Base-by-base conservation (phyloP, 768 basidiomycete genomes). In the Xerocomus spinulosus region DNA sequence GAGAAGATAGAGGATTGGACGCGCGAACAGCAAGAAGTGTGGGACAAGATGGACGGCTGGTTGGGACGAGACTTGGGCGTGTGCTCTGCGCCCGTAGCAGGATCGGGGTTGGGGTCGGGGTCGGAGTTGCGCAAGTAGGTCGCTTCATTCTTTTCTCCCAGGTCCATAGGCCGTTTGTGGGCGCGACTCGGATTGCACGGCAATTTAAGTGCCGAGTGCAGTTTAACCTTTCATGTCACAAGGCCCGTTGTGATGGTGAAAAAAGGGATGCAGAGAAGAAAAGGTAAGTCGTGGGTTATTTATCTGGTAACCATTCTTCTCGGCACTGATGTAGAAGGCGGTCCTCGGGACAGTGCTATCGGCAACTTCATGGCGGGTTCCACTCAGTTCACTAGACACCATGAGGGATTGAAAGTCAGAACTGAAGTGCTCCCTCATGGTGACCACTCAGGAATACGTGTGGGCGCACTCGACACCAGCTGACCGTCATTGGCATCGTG, bases 1-100 rank as follows among this genome's bases (percentile, higher is more conserved):
- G 79, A 79, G 47, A 87, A 86, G 67, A 64, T 68, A 44, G 73
- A 71, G 42, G 87, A 87, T 57, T 89, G 85, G 85, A 72, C 73
- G 10, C 70, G 68, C 15, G 82, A 84, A 61, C 81, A 84, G 59
- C 60, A 67, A 40, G 66, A 56, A 6, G 66, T 87, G 12, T 89
- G 87, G 87, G 63, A 65, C 23, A 64, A 69, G 54, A 72, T 87
- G 70, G 81, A 81, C 57, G 64, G 44, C 4, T 89, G 85, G 86
- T 56, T 85, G 44, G 38, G 29, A 38, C 10, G 45, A 28, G 38
- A 50, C 18, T 30, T 25, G 9, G 9, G 15, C 13, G 34, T 23
- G n/a, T n/a, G n/a, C n/a, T n/a, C n/a, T n/a, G n/a, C n/a, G n/a
- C n/a, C n/a, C n/a, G n/a, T n/a, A n/a, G n/a, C n/a, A n/a, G n/a